phyloP scores from a whole-genome alignment of 192 early-diverging fungal genomes.

The Coemansia umbellata region DNA sequence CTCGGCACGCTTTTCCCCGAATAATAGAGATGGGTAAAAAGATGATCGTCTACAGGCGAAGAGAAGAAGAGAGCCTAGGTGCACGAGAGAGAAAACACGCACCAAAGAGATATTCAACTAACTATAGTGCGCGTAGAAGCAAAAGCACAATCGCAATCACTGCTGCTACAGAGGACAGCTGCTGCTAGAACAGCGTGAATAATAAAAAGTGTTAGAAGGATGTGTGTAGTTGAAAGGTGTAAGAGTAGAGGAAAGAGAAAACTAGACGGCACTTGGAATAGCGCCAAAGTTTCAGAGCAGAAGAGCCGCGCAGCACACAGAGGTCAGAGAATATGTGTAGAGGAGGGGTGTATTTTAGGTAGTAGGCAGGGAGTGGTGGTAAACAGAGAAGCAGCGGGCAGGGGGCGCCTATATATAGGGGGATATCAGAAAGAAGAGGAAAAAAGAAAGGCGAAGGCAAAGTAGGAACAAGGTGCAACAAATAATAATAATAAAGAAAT shows the following conservation, averaged over 20 bases:
- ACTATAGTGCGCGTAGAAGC: too few relatives aligned
- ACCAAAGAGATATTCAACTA: too few relatives aligned
- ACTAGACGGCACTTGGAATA: too few relatives aligned
- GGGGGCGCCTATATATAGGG: constrained; percentile 12
- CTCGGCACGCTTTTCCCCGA: background rate
- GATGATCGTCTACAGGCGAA: background rate
- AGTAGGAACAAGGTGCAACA: constrained; percentile 1
- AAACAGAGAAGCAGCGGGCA: too few relatives aligned
- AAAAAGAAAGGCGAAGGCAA: constrained; percentile 13
- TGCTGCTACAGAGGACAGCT: too few relatives aligned
- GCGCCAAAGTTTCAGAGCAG: too few relatives aligned
- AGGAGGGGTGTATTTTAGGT: background rate
- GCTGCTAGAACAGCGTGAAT: too few relatives aligned
- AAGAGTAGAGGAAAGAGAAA: too few relatives aligned
- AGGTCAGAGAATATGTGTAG: background rate
- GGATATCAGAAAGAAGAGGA: background rate
- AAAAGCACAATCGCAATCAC: too few relatives aligned
- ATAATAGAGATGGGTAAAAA: background rate
- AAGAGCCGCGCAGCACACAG: background rate
- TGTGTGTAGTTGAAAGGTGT: background rate
- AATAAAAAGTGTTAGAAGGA: background rate
- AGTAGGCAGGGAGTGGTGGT: too few relatives aligned
- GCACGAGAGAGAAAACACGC: too few relatives aligned
- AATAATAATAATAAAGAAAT: constrained; percentile 7
- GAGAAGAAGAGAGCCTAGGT: too few relatives aligned